A percentile compares a stretch with the other conserved stretches of the same genome.
phyloP scores from a whole-genome alignment of 2,329 filamentous ascomycete species.

The Colletotrichum chlorophyti region DNA sequence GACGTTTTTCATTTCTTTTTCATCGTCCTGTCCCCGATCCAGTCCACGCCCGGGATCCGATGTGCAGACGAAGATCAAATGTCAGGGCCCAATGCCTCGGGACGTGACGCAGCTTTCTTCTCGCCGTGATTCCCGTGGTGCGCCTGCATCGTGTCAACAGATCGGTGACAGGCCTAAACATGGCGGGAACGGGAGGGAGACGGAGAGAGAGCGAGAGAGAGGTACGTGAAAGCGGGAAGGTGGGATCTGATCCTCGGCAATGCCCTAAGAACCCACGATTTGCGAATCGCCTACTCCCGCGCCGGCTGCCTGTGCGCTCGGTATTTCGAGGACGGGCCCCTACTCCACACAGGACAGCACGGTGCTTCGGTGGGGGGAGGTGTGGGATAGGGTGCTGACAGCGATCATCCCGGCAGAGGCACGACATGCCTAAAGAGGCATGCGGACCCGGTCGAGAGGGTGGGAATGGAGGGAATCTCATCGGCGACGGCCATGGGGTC shows the following conservation, averaged over 20 bases:
- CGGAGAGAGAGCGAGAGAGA: background rate
- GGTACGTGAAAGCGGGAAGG: no score
- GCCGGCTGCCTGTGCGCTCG: constrained; percentile 1
- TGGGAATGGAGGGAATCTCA: background rate
- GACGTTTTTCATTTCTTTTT: background rate
- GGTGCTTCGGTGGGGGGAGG: background rate
- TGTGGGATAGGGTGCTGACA: constrained; percentile 27
- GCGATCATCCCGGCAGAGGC: constrained; percentile 18
- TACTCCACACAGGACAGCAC: constrained; percentile 12
- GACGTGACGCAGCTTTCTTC: constrained; percentile 6
- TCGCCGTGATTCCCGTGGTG: constrained; percentile 5
- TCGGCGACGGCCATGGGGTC: background rate
- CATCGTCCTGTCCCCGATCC: no score
- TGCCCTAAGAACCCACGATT: constrained; percentile 13
- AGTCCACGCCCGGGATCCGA: background rate
- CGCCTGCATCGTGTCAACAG: no score
- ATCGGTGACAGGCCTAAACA: no score
- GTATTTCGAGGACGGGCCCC: background rate
- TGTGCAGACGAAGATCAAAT: constrained; percentile 6
- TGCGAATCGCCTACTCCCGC: background rate
- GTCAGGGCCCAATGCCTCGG: constrained; percentile 12
- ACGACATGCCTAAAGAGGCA: constrained; percentile 16
- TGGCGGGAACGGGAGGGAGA: no score
- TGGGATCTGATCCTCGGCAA: no score
- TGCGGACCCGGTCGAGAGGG: constrained; percentile 16